Evolutionary conservation across 768 basidiomycete genomes (phyloP), one percentile per base, ranked within the genome.

Genomic region (Amanita jacksonii): DNA sequence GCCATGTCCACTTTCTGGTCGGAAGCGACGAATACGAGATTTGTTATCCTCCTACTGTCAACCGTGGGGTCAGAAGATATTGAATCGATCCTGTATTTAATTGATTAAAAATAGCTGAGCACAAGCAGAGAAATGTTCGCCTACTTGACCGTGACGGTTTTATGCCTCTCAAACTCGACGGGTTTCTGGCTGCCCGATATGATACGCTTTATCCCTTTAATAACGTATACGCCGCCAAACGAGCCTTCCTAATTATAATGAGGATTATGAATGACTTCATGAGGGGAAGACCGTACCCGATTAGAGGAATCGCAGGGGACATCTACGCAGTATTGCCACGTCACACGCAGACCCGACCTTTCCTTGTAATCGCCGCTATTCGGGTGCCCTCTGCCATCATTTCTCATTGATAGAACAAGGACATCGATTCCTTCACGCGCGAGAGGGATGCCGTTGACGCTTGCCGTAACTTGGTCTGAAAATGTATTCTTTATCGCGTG

Each of bases 141-240:
- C 53, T 44, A 77, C 76, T 59, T 65, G 18, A 74, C 76, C 32
- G 64, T 66, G 10, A 76, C 70, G 15, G 65, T 65, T 49, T 77
- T 77, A 50, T 70, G 71, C 46, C 76, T 65, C 48, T 68, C 67
- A 49, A 67, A 69, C 20, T 66, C 62, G 10, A 61, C 57, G 19
- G 60, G 57, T 9, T 52, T 48, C 7, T 53, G 43, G 28, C 59
- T 57, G 22, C 62, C 68, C 12, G 68, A 59, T 30, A 65, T 20
- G 22, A 47, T 51, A 52, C 65, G 68, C 36, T 60, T 63, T 20
- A 76, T 63, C n/a, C 74, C 73, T 35, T 64, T 63, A 49, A 76
- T 73, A 38, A 68, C 52, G 55, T 77, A 77, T 41, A 66, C 61
- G 13, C 73, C 74, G 27, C 69, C 70, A 37, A 76, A 68, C 8